phyloP scores from a whole-genome alignment of 768 basidiomycete species.

The Hypsizygus marmoreus region DNA sequence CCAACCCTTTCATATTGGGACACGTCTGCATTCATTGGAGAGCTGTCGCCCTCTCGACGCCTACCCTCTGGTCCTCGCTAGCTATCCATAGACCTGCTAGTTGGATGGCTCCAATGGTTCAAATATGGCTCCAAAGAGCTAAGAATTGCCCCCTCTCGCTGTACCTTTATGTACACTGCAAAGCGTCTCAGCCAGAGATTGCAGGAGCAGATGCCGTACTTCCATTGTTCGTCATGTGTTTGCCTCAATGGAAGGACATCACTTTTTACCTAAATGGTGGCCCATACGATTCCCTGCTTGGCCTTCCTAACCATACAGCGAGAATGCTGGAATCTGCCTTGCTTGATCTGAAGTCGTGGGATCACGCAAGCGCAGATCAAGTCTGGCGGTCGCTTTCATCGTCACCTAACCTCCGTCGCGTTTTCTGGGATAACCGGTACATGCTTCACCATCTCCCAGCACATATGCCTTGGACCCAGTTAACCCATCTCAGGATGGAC shows the following conservation, averaged over 20 bases:
- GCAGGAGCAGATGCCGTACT: not conserved
- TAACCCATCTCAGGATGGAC: constrained; percentile 1
- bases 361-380: constrained; percentile 6
- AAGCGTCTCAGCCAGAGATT: not conserved
- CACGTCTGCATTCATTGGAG: constrained; percentile 2
- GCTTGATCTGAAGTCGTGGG: constrained; percentile 1
- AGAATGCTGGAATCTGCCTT: not conserved
- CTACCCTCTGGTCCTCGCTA: constrained; percentile 1
- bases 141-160: not conserved
- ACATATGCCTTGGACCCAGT: constrained; percentile 1
- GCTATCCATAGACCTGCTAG: not conserved
- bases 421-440: not conserved
- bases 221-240: not conserved
- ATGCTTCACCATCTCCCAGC: not conserved
- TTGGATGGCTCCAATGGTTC: not conserved
- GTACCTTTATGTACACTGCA: not conserved
- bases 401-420: not conserved
- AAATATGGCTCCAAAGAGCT: constrained; percentile 2
- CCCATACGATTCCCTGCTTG: not conserved
- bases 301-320: not conserved
- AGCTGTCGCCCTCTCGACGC: not conserved
- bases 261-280: not conserved
- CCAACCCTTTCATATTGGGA: not conserved
- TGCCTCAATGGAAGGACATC: constrained; percentile 1
- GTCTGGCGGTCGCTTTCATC: constrained; percentile 2